These are phyloP conservation scores for Peterozyma toletana DNA, from an alignment of 805 yeast genomes.

Conservation along the genomic window DNA sequence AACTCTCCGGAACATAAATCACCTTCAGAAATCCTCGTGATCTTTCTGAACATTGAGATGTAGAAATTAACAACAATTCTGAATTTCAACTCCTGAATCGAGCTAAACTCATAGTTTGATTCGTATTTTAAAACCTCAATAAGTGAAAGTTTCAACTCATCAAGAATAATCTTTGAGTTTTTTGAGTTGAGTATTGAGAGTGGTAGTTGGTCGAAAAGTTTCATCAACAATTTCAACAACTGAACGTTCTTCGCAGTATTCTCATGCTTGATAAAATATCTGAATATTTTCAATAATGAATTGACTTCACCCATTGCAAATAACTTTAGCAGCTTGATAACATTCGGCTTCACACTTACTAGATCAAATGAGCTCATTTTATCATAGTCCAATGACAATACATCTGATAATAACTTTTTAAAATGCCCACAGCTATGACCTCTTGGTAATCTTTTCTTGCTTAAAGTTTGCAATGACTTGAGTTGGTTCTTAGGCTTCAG, in stretches of 20 bases:
- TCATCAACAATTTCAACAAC: slow-evolving; percentile 1
- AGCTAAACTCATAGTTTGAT: background rate
- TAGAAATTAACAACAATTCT: slow-evolving; percentile 1
- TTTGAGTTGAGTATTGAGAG: background rate
- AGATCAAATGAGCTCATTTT: background rate
- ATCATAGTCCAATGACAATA: slow-evolving; percentile 1
- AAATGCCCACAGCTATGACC: background rate
- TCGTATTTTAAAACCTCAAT: slow-evolving; percentile 4
- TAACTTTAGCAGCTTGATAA: background rate
- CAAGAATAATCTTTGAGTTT: background rate
- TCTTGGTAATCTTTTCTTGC: slow-evolving; percentile 1
- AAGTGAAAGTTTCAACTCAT: background rate
- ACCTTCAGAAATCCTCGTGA: background rate
- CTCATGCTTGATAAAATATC: slow-evolving; percentile 1
- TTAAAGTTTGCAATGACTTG: too few species aligned
- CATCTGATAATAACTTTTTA: background rate
- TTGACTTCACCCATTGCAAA: background rate
- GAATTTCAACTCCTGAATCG: slow-evolving; percentile 1
- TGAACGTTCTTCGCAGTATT: background rate
- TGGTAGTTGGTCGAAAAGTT: background rate
- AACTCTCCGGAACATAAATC: background rate
- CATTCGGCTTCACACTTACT: background rate
- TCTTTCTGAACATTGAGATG: background rate
- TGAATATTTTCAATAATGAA: background rate
- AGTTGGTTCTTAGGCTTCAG: background rate